These are phyloP conservation scores for Aspergillus coremiiformis DNA, from an alignment of 495 filamentous ascomycete genomes.

Conservation along the genomic window DNA sequence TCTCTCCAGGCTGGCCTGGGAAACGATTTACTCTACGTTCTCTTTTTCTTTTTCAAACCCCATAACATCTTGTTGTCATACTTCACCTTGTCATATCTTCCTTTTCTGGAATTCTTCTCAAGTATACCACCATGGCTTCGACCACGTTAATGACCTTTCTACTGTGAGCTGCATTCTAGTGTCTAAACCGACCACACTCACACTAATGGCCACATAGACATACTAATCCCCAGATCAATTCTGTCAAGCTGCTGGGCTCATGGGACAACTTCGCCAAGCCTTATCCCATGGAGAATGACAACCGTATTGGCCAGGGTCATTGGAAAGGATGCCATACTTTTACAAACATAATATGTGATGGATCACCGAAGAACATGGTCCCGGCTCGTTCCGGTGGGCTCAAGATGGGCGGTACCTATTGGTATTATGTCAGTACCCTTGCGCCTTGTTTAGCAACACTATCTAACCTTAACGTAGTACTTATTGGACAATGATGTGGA, in stretches of 20 bases:
- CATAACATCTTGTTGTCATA: neutral
- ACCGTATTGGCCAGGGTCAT: constrained; percentile 56
- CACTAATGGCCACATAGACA: constrained; percentile 38
- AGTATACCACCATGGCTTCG: constrained; percentile 46
- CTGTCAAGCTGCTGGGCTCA: constrained; percentile 77
- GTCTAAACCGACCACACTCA: neutral
- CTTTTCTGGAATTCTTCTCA: neutral
- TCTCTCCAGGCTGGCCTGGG: constrained; percentile 16
- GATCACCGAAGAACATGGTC: constrained; percentile 44
- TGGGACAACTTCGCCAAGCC: constrained; percentile 83
- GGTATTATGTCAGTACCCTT: constrained; percentile 70
- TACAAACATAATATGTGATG: constrained; percentile 77
- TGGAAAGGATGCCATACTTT: constrained; percentile 85
- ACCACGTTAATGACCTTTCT: constrained; percentile 71
- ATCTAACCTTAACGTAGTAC: constrained; percentile 50
- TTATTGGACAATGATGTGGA: constrained; percentile 68
- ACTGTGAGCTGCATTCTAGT: constrained; percentile 49
- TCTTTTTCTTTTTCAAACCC: neutral
- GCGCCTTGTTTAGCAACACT: neutral
- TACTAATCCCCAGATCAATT: constrained; percentile 57
- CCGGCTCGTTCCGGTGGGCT: constrained; percentile 66
- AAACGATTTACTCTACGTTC: constrained; percentile 3
- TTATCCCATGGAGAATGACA: constrained; percentile 74
- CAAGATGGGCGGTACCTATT: constrained; percentile 89
- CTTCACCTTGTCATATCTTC: neutral